These are phyloP conservation scores for Solanum bulbocastanum DNA, from an alignment of 257 asterid species.

Conservation along the genomic window DNA sequence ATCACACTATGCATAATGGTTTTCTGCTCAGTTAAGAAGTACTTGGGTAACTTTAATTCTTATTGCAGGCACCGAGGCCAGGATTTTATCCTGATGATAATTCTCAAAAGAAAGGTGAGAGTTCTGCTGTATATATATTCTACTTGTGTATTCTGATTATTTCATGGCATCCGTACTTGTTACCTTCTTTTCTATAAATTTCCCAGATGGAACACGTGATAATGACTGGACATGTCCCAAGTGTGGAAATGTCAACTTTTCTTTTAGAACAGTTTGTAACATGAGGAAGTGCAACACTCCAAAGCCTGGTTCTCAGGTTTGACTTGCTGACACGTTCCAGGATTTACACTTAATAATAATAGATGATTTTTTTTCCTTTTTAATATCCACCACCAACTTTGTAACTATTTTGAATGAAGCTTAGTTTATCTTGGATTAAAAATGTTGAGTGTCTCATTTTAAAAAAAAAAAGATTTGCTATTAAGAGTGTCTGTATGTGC, in stretches of 20 bases:
- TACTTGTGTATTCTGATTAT: not conserved
- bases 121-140: constrained; percentile 12
- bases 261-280: constrained; percentile 80
- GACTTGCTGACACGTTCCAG: constrained; percentile 1
- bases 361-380: not conserved
- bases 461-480: not conserved
- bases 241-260: constrained; percentile 80
- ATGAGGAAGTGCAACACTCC: constrained; percentile 96
- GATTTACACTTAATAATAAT: not conserved
- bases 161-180: not conserved
- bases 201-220: constrained; percentile 70
- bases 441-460: not conserved
- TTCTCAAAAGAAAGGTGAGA: constrained; percentile 42
- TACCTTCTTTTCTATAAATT: constrained; percentile 6
- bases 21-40: not conserved
- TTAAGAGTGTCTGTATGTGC: not conserved
- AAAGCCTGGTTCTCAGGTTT: constrained; percentile 85
- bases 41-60: not conserved
- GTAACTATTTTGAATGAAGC: not conserved
- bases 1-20: not conserved
- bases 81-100: constrained; percentile 55
- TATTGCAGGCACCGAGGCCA: constrained; percentile 62
- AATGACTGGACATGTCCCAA: constrained; percentile 90
- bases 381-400: not conserved
- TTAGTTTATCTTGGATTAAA: not conserved